Evolutionary conservation across 352 stramenopile genomes (phyloP).

Genomic region (Phytophthora quininea): DNA sequence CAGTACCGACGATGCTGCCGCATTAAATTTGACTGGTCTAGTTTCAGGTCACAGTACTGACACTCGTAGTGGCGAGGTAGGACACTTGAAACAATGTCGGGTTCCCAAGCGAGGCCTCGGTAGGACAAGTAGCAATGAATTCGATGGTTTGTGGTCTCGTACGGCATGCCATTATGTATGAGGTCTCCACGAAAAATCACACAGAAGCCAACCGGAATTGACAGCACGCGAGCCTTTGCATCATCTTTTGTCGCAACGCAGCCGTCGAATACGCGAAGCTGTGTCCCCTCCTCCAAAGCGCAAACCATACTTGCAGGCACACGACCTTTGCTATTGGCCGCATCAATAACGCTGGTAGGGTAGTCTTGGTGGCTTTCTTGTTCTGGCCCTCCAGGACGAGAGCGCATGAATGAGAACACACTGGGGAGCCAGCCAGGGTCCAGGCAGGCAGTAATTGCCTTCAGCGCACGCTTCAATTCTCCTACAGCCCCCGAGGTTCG

Average conservation of each 20-base stretch:
- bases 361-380: constrained; percentile 6
- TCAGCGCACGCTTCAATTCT: constrained; percentile 1
- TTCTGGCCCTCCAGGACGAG: not conserved
- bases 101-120: not conserved
- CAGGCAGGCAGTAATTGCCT: not conserved
- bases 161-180: constrained; percentile 1
- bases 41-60: not conserved
- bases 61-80: not conserved
- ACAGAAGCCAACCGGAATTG: not conserved
- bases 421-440: not conserved
- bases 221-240: not conserved
- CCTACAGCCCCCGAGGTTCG: not conserved
- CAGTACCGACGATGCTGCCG: not conserved
- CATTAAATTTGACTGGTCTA: not conserved
- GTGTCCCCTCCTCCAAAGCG: not conserved
- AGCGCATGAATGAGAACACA: constrained; percentile 3
- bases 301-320: constrained; percentile 4
- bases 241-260: not conserved
- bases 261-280: constrained; percentile 1
- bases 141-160: not conserved
- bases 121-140: not conserved
- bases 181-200: constrained; percentile 4
- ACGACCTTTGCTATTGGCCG: not conserved
- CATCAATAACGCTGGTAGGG: not conserved
- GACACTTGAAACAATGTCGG: not conserved